Evolutionary conservation across 768 basidiomycete species (phyloP).

Genomic region (Termitomyces sp.): DNA sequence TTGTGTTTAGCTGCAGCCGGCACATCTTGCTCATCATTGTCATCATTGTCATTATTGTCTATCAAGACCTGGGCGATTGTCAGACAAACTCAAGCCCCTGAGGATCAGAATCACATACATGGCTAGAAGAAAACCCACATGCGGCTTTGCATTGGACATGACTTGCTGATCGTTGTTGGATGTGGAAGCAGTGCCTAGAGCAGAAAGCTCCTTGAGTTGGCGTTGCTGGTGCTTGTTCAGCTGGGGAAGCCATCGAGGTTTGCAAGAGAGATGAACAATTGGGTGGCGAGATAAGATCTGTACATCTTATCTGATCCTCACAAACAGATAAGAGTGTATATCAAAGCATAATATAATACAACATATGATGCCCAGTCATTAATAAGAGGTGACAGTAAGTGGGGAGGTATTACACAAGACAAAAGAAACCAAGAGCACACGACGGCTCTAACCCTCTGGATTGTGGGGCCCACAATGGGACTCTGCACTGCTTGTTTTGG

Average conservation of each 20-base stretch:
- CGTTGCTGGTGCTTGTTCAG: constrained; percentile 84
- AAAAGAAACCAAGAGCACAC: too few relatives aligned
- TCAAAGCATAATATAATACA: too few relatives aligned
- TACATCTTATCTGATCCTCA: too few relatives aligned
- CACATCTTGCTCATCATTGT: too few relatives aligned
- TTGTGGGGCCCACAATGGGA: not conserved
- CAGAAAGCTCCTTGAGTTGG: constrained; percentile 26
- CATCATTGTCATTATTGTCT: constrained; percentile 1
- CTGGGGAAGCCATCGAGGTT: constrained; percentile 55
- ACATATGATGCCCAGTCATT: too few relatives aligned
- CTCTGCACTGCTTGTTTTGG: too few relatives aligned
- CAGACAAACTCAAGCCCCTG: not conserved
- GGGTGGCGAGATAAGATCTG: too few relatives aligned
- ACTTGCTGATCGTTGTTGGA: constrained; percentile 34
- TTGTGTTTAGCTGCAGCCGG: too few relatives aligned
- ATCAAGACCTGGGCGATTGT: constrained; percentile 32
- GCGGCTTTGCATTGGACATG: constrained; percentile 8
- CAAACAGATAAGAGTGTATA: too few relatives aligned
- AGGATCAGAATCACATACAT: not conserved
- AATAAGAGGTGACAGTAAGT: too few relatives aligned
- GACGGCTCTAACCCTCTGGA: not conserved
- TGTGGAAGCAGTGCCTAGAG: constrained; percentile 1
- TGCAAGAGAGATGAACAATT: too few relatives aligned
- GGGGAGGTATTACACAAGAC: too few relatives aligned
- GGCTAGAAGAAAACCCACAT: constrained; percentile 28